Base-by-base conservation (phyloP, 148 eudicot genomes). In the Nepenthes gracilis region DNA sequence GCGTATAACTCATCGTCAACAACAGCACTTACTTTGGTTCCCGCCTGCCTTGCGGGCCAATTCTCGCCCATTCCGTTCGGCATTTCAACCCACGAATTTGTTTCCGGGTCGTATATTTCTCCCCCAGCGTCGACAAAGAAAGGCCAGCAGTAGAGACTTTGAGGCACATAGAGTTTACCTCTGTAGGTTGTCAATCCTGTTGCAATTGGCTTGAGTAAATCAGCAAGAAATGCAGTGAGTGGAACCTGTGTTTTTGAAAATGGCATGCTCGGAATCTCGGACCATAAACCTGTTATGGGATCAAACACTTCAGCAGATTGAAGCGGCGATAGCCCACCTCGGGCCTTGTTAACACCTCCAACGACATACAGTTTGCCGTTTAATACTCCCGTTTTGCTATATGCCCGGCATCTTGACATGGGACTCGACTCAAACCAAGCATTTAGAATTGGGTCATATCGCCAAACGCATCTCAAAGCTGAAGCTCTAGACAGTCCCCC, bases 31-130 rank as follows among this genome's bases (percentile, higher is more conserved):
- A 86, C 56, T 62, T 94, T 94, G n/a, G 95, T 86, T 54, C 93
- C 99, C 12, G 97, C 99, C 61, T 94, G 99, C 78, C 78, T 86
- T 47, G 99, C 93, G 12, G 99, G 99, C 99, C 99, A 94, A 55
- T 90, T 95, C 60, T 89, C 99, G 32, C 99, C 97, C 99, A 94
- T 89, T 55, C 99, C 99, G 52, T 12, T 60, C 5, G 99, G 99
- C 97, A 94, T 94, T 77, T 94, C 97, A 23, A 36, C 62, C 99
- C 99, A 94, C 5, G 80, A 76, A 66, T 87, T 77, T 43, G 88
- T 78, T 60, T 81, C 97, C 0, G 99, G 97, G 65, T 94, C 95
- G 49, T 76, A 94, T 54, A 94, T 91, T 64, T 94, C 99, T 9
- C 99, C 99, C 13, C 99, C 99, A 10, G 84, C 99, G 66, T 94